Percentiles rank a stretch among this genome's conserved stretches.
Evolutionary conservation across 352 stramenopile genomes (phyloP).

Genomic region (Phytophthora agathidicida): DNA sequence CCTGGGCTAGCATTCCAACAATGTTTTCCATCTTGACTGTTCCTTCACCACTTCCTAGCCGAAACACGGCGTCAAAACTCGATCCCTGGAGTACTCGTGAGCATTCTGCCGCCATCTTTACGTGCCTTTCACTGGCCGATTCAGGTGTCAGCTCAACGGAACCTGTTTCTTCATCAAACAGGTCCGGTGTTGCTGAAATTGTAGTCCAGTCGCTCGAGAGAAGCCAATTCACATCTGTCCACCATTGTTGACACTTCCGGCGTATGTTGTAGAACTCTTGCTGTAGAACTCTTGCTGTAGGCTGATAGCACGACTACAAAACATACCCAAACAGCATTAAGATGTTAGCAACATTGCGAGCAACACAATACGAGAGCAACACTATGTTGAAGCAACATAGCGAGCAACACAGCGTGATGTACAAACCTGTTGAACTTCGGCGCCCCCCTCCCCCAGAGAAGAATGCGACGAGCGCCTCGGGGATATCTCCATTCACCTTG

Average conservation of each 20-base stretch:
- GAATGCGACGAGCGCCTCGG: constrained; percentile 3
- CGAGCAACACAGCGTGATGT: background rate
- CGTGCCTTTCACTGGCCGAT: background rate
- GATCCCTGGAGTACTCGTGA: background rate
- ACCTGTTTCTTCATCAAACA: constrained; percentile 4
- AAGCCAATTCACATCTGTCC: background rate
- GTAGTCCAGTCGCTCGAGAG: background rate
- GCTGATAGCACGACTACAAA: background rate
- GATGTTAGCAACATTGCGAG: constrained; percentile 1
- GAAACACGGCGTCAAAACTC: background rate
- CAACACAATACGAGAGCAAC: background rate
- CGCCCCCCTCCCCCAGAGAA: background rate
- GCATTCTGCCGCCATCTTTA: background rate
- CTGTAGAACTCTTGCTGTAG: background rate
- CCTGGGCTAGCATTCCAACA: background rate
- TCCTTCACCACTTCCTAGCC: background rate
- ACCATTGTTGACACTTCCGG: background rate
- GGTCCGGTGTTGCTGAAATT: background rate
- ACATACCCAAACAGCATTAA: background rate
- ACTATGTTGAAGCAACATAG: constrained; percentile 1
- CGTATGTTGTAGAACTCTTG: constrained; percentile 6
- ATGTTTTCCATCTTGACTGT: constrained; percentile 1
- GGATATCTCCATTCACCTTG: background rate
- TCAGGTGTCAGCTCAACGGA: background rate
- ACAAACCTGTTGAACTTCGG: constrained; percentile 13